Evolutionary conservation across 176 grass and related monocot genomes (phyloP).

Genomic region (Stipa capillata): DNA sequence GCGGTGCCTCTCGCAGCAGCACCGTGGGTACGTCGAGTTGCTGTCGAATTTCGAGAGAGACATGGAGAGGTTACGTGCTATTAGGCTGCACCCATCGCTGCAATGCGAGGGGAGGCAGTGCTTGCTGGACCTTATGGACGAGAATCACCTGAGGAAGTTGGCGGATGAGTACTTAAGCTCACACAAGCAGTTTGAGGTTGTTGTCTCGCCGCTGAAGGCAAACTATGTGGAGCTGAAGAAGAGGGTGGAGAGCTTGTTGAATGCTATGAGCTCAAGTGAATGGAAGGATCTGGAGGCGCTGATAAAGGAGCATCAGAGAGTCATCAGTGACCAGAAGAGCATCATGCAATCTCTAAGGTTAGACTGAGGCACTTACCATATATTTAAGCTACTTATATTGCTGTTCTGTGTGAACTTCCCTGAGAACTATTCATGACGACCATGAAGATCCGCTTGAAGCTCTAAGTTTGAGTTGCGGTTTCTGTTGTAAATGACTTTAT

Average conservation of each 20-base stretch:
- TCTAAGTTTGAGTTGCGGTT: not conserved
- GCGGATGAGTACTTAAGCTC: conserved; percentile 60
- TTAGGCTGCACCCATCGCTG: conserved; percentile 59
- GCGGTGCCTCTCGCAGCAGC: conserved; percentile 65
- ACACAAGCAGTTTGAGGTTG: conserved; percentile 61
- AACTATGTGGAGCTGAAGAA: conserved; percentile 77
- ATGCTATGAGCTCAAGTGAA: conserved; percentile 53
- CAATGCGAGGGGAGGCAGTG: conserved; percentile 49
- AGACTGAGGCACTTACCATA: not conserved
- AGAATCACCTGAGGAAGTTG: conserved; percentile 60
- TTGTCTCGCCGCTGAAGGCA: conserved; percentile 58
- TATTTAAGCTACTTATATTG: not conserved
- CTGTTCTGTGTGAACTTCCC: not conserved
- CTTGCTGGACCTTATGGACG: conserved; percentile 82
- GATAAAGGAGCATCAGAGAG: conserved; percentile 62
- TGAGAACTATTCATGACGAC: not conserved
- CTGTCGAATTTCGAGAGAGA: conserved; percentile 79
- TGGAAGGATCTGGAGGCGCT: conserved; percentile 71
- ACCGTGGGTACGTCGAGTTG: conserved; percentile 49
- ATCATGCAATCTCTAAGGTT: conserved; percentile 97
- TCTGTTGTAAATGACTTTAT: conserved; percentile 4
- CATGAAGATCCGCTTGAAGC: conserved; percentile 4
- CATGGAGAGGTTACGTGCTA: conserved; percentile 45
- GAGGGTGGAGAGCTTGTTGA: conserved; percentile 61
- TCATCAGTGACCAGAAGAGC: conserved; percentile 77